Evolutionary conservation across 768 basidiomycete species (phyloP), one percentile per base, ranked within the genome.

Genomic region (Cubamyces lactineus): DNA sequence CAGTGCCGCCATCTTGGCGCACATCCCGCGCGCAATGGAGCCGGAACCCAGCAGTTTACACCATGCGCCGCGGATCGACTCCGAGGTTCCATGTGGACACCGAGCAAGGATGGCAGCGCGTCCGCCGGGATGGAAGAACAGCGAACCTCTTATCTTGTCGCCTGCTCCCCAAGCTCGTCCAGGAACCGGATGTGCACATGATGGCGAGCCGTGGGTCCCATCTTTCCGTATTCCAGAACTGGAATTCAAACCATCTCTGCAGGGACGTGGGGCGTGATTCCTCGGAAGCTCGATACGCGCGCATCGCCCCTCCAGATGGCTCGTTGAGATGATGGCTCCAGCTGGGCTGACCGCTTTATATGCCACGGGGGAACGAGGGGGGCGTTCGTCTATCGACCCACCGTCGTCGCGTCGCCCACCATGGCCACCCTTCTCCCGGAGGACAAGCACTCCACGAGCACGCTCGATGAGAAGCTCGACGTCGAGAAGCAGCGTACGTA

Each of bases 401-500:
- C 49, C 34, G 34, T 34, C 21, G 41, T 51, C 57, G 49, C 41
- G 57, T 34, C 49, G 41, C 57, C 40, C 28, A 40, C 57, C 57
- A 59, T 59, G 57, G 57, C 49, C 57, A 15, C 59, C 38, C 47
- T 23, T 34, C 56, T 50, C 50, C 42, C 43, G 34, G 66, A 65
- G 19, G 61, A 65, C 53, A 64, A 59, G 59, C 56, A 41, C 43
- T 51, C 67, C 48, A 61, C 66, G 42, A 57, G 59, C 52, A 61
- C 65, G 19, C 9, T 56, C 45, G 68, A 68, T 47, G 67, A 70
- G 61, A 70, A 70, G 63, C 59, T 61, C 46, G 66, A 67, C 50
- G 52, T 61, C 21, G 69, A 69, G 65, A 71, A 61, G 54, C 59
- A 68, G 53, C 40, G 67, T 66, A 19, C 24, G 64, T 51, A 39